Base-by-base conservation (phyloP, 2,329 filamentous ascomycete species). In the Tolypocladium guangdongense region DNA sequence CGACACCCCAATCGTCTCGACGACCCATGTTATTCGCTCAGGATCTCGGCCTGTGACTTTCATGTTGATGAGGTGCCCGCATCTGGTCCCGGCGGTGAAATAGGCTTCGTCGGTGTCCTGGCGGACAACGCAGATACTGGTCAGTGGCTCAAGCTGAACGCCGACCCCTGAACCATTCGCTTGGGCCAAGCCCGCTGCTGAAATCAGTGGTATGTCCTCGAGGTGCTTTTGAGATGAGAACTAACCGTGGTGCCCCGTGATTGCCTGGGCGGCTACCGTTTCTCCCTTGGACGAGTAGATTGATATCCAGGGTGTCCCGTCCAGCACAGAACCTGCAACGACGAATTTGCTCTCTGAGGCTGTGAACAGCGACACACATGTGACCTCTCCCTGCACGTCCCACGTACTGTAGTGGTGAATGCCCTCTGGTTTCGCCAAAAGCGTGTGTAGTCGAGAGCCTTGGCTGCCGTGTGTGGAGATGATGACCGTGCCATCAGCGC, bases 31-130 rank as follows among this genome's bases (percentile, higher is more conserved):
- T 30, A 65, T 56, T 16, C 63, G 54, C 7, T 64, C 56, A 1
- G 59, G 54, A 3, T 55, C 52, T 8, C 60, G 45, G 24, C 53
- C 55, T 5, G 56, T 58, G 7, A 67, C 41, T 18, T 59, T 59
- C 30, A 78, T 52, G 0, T 69, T 77, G 32, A 78, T 62, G 2
- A 82, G 62, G 37, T 78, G 71, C 1, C 80, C 80, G 53, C 75
- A 76, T 51, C 78, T 72, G 30, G 77, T 80, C 10, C 80, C 80
- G 10, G 72, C 60, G 5, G 74, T 60, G 2, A 81, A 50, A 16
- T 68, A 61, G 0, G 64, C 59, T 7, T 60, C 62, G 14, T 62
- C 55, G 2, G 51, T 43, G 3, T 56, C 57, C 51, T 69, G 63
- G 2, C 62, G 59, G 8, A 72, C 58, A 41, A 62, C 55, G 33